These are phyloP conservation scores for Seiridium cupressi DNA, from an alignment of 2,329 filamentous ascomycete genomes.

Conservation along the genomic window DNA sequence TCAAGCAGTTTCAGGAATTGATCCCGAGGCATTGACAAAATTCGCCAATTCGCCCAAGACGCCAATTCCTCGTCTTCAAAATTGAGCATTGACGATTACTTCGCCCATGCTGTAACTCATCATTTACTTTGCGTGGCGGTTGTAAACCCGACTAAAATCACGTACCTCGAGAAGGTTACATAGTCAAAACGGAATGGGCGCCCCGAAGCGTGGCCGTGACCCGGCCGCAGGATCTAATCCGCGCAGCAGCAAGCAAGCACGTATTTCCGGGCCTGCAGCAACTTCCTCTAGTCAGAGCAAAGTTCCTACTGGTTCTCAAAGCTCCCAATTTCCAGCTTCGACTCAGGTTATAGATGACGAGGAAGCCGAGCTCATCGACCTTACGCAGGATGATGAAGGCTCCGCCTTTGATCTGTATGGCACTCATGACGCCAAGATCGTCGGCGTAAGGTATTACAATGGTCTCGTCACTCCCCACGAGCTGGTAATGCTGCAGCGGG, in stretches of 20 bases:
- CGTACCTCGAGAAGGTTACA: not conserved
- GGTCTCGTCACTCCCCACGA: conserved; percentile 59
- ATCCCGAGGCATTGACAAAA: not conserved
- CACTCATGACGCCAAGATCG: conserved; percentile 51
- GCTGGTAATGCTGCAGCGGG: conserved; percentile 55
- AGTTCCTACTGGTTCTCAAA: not conserved
- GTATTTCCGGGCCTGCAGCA: not conserved
- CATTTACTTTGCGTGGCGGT: not conserved
- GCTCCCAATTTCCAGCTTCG: conserved; percentile 4
- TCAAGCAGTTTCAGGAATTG: not conserved
- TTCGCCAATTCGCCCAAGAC: not conserved
- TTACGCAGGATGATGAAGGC: conserved; percentile 42
- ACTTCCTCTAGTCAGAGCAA: not conserved
- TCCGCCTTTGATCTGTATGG: conserved; percentile 45
- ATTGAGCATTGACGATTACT: not conserved
- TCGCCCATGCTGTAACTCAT: not conserved
- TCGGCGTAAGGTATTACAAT: conserved; percentile 52
- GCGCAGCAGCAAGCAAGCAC: conserved; percentile 4
- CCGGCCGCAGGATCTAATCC: not conserved
- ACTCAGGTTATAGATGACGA: conserved; percentile 22
- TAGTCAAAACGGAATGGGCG: not conserved
- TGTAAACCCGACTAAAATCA: not conserved
- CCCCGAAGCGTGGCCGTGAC: conserved; percentile 3
- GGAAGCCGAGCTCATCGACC: conserved; percentile 39
- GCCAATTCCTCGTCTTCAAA: not conserved